These are phyloP conservation scores for Ogataea salicorniae DNA, from an alignment of 805 yeast genomes.

Conservation along the genomic window DNA sequence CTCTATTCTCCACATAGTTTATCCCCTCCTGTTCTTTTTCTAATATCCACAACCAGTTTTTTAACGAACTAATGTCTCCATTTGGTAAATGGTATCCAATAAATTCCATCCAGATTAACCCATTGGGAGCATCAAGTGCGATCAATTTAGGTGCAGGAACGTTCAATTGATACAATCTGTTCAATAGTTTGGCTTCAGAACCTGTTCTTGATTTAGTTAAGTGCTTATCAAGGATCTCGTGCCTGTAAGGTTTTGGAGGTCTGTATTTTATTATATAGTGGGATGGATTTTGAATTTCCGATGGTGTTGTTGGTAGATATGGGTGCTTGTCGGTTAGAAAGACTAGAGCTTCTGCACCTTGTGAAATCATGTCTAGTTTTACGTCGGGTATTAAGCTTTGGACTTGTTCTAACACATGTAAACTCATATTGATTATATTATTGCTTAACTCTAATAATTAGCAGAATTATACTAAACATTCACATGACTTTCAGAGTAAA, in stretches of 20 bases:
- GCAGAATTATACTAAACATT: too few species aligned
- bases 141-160: conserved; percentile 68
- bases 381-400: conserved; percentile 41
- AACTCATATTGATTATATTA: conserved; percentile 42
- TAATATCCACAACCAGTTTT: conserved; percentile 67
- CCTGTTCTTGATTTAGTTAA: conserved; percentile 77
- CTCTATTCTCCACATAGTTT: conserved; percentile 12
- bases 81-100: conserved; percentile 53
- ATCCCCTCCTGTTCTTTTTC: conserved; percentile 31
- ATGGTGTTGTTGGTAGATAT: conserved; percentile 39
- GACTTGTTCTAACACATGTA: conserved; percentile 41
- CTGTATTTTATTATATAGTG: conserved; percentile 72
- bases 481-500: too few species aligned
- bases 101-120: conserved; percentile 84
- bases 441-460: neutral
- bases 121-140: conserved; percentile 72
- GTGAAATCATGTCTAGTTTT: conserved; percentile 57
- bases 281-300: conserved; percentile 21
- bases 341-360: conserved; percentile 89
- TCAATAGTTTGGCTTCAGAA: conserved; percentile 76
- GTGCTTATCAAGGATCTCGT: conserved; percentile 69
- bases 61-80: conserved; percentile 56
- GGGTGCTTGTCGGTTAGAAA: conserved; percentile 64
- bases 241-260: conserved; percentile 88
- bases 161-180: conserved; percentile 47